A percentile compares a stretch with the other conserved stretches of the same genome.
phyloP scores from a whole-genome alignment of 2,329 filamentous ascomycete genomes.

The Fusarium sp. region DNA sequence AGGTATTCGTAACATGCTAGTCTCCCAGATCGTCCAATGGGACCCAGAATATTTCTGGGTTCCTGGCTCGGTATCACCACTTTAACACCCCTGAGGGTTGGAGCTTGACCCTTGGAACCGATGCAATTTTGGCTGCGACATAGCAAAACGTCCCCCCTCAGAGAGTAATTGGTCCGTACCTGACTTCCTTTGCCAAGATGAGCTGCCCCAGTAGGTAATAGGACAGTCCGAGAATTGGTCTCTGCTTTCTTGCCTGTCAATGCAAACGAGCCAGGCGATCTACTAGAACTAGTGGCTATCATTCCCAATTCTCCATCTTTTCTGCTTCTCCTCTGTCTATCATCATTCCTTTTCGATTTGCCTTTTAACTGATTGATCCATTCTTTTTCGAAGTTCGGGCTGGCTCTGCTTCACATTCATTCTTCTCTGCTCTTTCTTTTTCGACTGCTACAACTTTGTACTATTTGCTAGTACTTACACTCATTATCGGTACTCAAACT shows the following conservation, averaged over 20 bases:
- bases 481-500: constrained; percentile 18
- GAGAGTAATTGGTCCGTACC: constrained; percentile 18
- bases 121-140: constrained; percentile 46
- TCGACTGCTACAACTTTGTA: constrained; percentile 7
- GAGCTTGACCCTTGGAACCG: constrained; percentile 46
- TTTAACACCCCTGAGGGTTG: constrained; percentile 35
- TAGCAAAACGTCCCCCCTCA: constrained; percentile 16
- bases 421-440: constrained; percentile 24
- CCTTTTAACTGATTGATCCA: constrained; percentile 23
- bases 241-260: constrained; percentile 17
- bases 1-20: constrained; percentile 40
- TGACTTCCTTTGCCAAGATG: constrained; percentile 29
- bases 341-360: constrained; percentile 38
- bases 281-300: constrained; percentile 13
- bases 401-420: constrained; percentile 40
- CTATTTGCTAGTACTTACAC: constrained; percentile 14
- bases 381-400: constrained; percentile 40
- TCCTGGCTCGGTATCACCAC: constrained; percentile 24
- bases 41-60: constrained; percentile 10
- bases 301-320: constrained; percentile 32
- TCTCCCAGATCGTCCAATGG: constrained; percentile 23
- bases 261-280: constrained; percentile 6
- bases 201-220: constrained; percentile 10
- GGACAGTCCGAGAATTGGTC: neutral
- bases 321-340: constrained; percentile 29